A percentile compares a stretch with the other conserved stretches of the same genome.
Evolutionary conservation across 148 eudicot species (phyloP).

Genomic region (Chenopodium quinoa): DNA sequence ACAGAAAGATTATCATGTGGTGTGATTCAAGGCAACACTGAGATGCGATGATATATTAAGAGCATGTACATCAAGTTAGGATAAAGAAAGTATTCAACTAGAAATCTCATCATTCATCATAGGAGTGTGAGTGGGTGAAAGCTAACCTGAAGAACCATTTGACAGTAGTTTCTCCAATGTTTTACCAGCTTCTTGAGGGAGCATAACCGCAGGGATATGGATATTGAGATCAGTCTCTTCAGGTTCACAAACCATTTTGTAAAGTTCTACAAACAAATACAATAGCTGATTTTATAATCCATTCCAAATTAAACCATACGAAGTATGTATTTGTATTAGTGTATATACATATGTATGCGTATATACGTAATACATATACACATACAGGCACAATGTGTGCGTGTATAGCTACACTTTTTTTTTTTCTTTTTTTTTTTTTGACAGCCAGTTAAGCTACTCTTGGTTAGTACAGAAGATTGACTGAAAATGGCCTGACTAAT

Average conservation of each 20-base stretch:
- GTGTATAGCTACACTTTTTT: not conserved
- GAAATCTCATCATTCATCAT: not conserved
- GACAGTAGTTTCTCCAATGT: slow-evolving; percentile 57
- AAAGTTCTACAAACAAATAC: slow-evolving; percentile 52
- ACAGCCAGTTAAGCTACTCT: not conserved
- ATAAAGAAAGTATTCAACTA: no score
- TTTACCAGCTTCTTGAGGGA: slow-evolving; percentile 74
- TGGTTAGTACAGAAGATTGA: not conserved
- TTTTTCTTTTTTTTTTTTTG: no score
- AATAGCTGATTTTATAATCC: not conserved
- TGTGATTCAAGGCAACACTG: not conserved
- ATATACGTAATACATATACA: no score
- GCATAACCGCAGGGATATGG: slow-evolving; percentile 75
- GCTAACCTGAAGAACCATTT: slow-evolving; percentile 55
- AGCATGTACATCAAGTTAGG: not conserved
- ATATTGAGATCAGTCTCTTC: slow-evolving; percentile 79
- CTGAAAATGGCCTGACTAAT: not conserved
- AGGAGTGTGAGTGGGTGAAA: slow-evolving; percentile 4
- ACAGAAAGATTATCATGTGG: slow-evolving; percentile 1
- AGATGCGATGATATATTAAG: not conserved
- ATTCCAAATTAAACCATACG: not conserved
- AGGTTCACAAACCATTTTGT: slow-evolving; percentile 86
- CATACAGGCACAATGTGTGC: not conserved
- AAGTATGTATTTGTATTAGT: not conserved
- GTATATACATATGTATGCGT: no score